These are phyloP conservation scores for Colletotrichum sansevieriae DNA, from an alignment of 2,329 filamentous ascomycete species.

Conservation along the genomic window DNA sequence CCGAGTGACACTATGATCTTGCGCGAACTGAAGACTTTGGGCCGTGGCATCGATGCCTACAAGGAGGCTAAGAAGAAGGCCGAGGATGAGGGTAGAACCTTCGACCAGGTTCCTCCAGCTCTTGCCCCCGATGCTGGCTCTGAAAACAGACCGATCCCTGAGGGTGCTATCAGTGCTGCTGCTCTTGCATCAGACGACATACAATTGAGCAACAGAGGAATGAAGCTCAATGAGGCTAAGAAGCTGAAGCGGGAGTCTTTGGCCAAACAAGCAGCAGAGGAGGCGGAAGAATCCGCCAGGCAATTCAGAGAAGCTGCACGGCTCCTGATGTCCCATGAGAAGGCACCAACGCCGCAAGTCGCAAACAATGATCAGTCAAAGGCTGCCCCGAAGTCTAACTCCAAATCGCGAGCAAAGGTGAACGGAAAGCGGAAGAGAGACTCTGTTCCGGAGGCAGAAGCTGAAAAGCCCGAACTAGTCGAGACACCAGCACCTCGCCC, in stretches of 20 bases:
- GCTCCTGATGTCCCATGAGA: slow-evolving; percentile 55
- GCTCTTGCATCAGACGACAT: slow-evolving; percentile 71
- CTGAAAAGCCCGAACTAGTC: slow-evolving; percentile 48
- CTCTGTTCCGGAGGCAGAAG: slow-evolving; percentile 47
- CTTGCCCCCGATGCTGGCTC: slow-evolving; percentile 63
- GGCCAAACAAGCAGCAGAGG: slow-evolving; percentile 71
- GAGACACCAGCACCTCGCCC: slow-evolving; percentile 51
- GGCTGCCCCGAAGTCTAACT: slow-evolving; percentile 48
- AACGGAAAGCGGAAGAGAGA: slow-evolving; percentile 62
- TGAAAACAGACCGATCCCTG: slow-evolving; percentile 66
- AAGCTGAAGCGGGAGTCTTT: slow-evolving; percentile 77
- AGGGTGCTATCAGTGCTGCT: slow-evolving; percentile 71
- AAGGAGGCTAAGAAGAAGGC: slow-evolving; percentile 73
- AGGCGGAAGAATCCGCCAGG: slow-evolving; percentile 69
- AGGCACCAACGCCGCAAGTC: slow-evolving; percentile 39
- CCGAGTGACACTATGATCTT: slow-evolving; percentile 90
- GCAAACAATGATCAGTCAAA: slow-evolving; percentile 49
- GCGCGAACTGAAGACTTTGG: slow-evolving; percentile 78
- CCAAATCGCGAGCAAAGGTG: slow-evolving; percentile 44
- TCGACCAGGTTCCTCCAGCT: slow-evolving; percentile 62
- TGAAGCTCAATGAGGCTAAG: slow-evolving; percentile 84
- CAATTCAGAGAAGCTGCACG: slow-evolving; percentile 65
- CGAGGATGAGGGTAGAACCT: slow-evolving; percentile 73
- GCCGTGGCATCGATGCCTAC: slow-evolving; percentile 75
- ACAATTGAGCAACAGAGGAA: slow-evolving; percentile 77